These are phyloP conservation scores for Rhodotorula babjevae DNA, from an alignment of 768 basidiomycete genomes.

Conservation along the genomic window DNA sequence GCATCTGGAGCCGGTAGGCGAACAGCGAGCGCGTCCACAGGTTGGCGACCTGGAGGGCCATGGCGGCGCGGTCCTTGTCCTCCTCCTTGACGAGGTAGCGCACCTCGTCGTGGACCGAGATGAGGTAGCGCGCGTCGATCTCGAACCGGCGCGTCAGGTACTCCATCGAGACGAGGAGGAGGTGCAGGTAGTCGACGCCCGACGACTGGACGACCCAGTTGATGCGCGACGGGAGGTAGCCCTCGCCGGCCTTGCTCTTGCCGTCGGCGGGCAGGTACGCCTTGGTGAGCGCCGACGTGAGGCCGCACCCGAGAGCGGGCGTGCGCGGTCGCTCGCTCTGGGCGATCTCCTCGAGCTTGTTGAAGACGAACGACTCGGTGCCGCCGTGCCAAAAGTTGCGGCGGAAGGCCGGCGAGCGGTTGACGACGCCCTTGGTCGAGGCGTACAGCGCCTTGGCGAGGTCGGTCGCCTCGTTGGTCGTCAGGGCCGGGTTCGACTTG, in stretches of 20 bases:
- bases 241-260: constrained; percentile 54
- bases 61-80: constrained; percentile 81
- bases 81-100: constrained; percentile 85
- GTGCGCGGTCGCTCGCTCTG: constrained; percentile 79
- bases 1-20: constrained; percentile 88
- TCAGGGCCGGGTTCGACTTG: constrained; percentile 75
- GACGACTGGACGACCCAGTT: constrained; percentile 99
- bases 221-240: constrained; percentile 92
- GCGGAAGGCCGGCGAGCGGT: constrained; percentile 68
- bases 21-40: constrained; percentile 90
- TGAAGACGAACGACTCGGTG: constrained; percentile 92
- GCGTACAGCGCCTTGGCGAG: constrained; percentile 80
- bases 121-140: constrained; percentile 85
- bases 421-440: constrained; percentile 74
- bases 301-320: constrained; percentile 86
- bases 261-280: constrained; percentile 66
- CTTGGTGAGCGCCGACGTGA: constrained; percentile 88
- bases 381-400: constrained; percentile 95
- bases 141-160: constrained; percentile 72
- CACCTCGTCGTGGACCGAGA: constrained; percentile 95
- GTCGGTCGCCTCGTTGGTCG: constrained; percentile 69
- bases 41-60: constrained; percentile 91
- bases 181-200: constrained; percentile 95
- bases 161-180: constrained; percentile 92
- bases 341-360: constrained; percentile 93